phyloP scores from a whole-genome alignment of 345 rosid genomes.

The Eucalyptus marginata region DNA sequence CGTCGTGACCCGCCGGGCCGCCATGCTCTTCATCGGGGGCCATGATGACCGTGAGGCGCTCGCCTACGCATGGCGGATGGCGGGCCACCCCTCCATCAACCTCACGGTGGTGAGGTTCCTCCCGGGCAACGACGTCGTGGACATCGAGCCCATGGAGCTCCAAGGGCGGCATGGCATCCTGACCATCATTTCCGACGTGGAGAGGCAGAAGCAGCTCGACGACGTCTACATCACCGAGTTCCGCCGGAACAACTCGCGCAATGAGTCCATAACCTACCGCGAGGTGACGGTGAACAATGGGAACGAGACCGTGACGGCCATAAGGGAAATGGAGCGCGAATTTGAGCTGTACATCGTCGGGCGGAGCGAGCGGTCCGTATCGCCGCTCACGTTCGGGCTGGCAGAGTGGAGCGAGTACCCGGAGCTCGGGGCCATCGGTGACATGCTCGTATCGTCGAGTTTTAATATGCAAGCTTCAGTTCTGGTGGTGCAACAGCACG shows the following conservation, averaged over 20 bases:
- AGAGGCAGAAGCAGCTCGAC: conserved; percentile 4
- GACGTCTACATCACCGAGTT: conserved; percentile 15
- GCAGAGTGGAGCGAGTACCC: conserved; percentile 20
- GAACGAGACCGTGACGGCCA: conserved; percentile 4
- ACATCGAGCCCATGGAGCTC: neutral
- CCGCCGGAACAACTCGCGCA: neutral
- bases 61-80: conserved; percentile 18
- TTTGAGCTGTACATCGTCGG: conserved; percentile 22
- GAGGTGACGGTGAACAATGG: conserved; percentile 16
- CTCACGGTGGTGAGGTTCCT: conserved; percentile 11
- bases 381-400: conserved; percentile 13
- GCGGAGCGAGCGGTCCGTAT: conserved; percentile 3
- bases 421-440: conserved; percentile 25
- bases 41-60: conserved; percentile 34
- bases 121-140: neutral
- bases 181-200: neutral
- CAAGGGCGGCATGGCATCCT: neutral
- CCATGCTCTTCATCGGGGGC: conserved; percentile 23
- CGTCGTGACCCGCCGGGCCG: neutral
- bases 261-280: neutral
- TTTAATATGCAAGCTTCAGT: conserved; percentile 11
- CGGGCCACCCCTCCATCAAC: neutral
- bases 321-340: neutral
- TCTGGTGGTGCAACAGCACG: conserved; percentile 18
- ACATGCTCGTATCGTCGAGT: conserved; percentile 4